A percentile compares a stretch with the other conserved stretches of the same genome.
phyloP scores from a whole-genome alignment of 2,329 filamentous ascomycete genomes.

The Teratosphaeria destructans region DNA sequence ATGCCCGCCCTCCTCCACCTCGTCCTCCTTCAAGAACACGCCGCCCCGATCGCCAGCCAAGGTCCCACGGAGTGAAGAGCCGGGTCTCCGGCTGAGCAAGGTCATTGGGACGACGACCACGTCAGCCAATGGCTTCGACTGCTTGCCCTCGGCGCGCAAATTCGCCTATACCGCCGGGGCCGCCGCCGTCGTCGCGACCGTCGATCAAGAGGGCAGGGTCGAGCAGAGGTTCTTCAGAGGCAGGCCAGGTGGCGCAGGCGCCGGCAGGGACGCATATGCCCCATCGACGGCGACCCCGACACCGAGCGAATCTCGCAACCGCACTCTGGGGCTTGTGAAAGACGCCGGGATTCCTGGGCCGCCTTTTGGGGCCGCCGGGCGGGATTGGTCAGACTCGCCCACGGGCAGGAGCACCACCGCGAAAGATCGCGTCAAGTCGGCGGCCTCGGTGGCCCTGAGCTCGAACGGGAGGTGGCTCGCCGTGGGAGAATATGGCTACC shows the following conservation, averaged over 20 bases:
- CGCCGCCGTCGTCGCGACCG: slow-evolving; percentile 77
- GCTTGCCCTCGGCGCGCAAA: slow-evolving; percentile 53
- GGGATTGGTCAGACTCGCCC: slow-evolving; percentile 48
- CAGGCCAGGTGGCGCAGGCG: slow-evolving; percentile 12
- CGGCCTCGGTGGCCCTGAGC: slow-evolving; percentile 81
- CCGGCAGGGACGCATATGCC: slow-evolving; percentile 12
- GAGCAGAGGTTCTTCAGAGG: slow-evolving; percentile 86
- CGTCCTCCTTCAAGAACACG: slow-evolving; percentile 51
- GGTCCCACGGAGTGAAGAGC: slow-evolving; percentile 31
- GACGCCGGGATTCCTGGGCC: slow-evolving; percentile 38
- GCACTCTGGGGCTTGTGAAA: slow-evolving; percentile 13
- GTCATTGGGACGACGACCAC: slow-evolving; percentile 86
- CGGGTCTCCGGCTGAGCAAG: slow-evolving; percentile 59
- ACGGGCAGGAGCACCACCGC: slow-evolving; percentile 71
- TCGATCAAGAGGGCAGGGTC: slow-evolving; percentile 54
- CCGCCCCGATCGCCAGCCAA: slow-evolving; percentile 54
- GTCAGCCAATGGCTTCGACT: slow-evolving; percentile 78
- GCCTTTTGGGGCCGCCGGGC: slow-evolving; percentile 25
- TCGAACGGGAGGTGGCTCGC: slow-evolving; percentile 79
- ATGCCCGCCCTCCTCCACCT: slow-evolving; percentile 64
- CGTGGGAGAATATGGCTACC: slow-evolving; percentile 90
- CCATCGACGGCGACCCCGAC: slow-evolving; percentile 15
- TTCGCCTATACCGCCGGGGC: slow-evolving; percentile 92
- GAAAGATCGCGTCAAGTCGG: slow-evolving; percentile 85
- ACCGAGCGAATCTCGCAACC: slow-evolving; percentile 15